Base-by-base conservation (phyloP, 1,139 yeast species). In the Protomyces inundatus region DNA sequence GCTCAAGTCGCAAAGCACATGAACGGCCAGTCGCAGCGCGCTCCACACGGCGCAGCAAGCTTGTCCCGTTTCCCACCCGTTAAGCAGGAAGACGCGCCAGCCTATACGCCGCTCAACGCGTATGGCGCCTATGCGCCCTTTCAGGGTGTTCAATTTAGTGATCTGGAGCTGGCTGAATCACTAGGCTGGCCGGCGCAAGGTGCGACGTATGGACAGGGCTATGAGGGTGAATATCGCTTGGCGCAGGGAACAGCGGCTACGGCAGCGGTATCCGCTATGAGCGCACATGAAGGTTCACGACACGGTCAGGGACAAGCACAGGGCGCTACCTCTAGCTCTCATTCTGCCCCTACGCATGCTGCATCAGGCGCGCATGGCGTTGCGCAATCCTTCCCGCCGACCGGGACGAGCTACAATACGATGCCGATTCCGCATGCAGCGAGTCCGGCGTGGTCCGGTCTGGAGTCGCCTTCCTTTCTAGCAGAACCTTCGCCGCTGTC, bases 151-250 rank as follows among this genome's bases (percentile, higher is more conserved):
- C 48, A 42, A 1, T 42, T 42, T 30, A 42, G 48, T 30, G 48
- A 42, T 42, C 9, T 42, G 36, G 62, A 58, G 36, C 56, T 58
- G 1, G 56, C 54, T 14, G 62, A 58, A 42, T 58, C 62, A 6
- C 56, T 58, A 2, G 62, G 62, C 10, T 58, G 62, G 62, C n/a
- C 32, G n/a, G 48, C 30, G 9, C 10, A 23, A 16, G 23, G 23
- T 2, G n/a, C 48, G 48, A 23, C 48, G 9, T 42, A 42, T 16
- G 30, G 30, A 5, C 48, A 42, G 23, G 48, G 10, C 32, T 42
- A n/a, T 16, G 48, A 42, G 6, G 30, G 32, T 6, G 48, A 14
- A 14, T 6, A n/a, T 30, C n/a, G 48, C n/a, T 9, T 36, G 9
- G 23, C 23, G 23, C 23, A 23, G 23, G 23, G 23, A 2, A 23